Evolutionary conservation across 2,329 filamentous ascomycete species (phyloP).

Genomic region (Coniosporium tulheliwenetii): DNA sequence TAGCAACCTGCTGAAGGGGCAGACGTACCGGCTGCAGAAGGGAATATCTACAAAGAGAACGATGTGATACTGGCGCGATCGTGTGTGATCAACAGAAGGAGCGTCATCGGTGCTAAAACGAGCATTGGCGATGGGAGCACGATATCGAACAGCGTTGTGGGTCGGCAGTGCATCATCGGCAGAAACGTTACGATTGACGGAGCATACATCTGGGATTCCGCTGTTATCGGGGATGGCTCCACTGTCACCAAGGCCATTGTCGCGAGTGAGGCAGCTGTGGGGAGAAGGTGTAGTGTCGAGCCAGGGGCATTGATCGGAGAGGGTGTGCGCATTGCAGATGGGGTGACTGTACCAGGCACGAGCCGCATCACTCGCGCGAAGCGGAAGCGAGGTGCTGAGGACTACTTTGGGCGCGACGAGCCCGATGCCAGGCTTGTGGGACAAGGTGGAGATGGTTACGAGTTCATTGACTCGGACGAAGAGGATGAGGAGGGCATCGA

Average conservation of each 20-base stretch:
- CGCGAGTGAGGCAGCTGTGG: slow-evolving; percentile 56
- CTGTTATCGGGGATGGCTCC: slow-evolving; percentile 58
- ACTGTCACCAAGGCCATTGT: slow-evolving; percentile 59
- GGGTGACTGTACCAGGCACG: slow-evolving; percentile 27
- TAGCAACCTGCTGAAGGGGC: slow-evolving; percentile 64
- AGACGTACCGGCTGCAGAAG: slow-evolving; percentile 57
- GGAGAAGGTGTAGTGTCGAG: slow-evolving; percentile 52
- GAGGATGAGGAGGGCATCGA: slow-evolving; percentile 48
- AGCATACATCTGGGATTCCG: slow-evolving; percentile 80
- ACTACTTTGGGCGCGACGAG: slow-evolving; percentile 24
- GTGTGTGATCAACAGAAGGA: slow-evolving; percentile 51
- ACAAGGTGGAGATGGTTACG: slow-evolving; percentile 42
- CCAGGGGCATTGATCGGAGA: slow-evolving; percentile 67
- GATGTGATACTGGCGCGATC: slow-evolving; percentile 59
- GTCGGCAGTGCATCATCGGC: slow-evolving; percentile 73
- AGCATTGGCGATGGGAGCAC: slow-evolving; percentile 56
- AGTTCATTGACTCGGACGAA: slow-evolving; percentile 37
- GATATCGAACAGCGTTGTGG: slow-evolving; percentile 65
- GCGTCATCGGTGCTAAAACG: slow-evolving; percentile 63
- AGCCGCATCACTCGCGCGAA: slow-evolving; percentile 31
- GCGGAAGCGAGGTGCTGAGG: slow-evolving; percentile 18
- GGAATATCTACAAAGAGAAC: slow-evolving; percentile 62
- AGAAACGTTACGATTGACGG: slow-evolving; percentile 64
- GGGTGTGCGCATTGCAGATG: slow-evolving; percentile 55
- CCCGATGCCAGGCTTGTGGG: slow-evolving; percentile 41